Evolutionary conservation across 1,284 basidiomycete species (phyloP).

Genomic region (Anthracocystis panici-leucophaei): DNA sequence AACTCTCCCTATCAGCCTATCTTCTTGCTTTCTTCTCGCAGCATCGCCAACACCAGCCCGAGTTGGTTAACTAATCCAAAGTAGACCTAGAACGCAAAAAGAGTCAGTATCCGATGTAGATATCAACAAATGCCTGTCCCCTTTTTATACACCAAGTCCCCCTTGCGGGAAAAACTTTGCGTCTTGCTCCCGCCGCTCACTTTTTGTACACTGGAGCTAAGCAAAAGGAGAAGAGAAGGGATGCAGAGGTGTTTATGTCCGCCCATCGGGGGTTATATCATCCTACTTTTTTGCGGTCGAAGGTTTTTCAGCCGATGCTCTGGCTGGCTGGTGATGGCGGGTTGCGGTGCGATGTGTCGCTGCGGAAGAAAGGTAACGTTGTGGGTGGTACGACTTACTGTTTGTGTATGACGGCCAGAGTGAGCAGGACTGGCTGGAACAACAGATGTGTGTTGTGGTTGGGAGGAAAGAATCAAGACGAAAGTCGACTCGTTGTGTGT

Average conservation of each 20-base stretch:
- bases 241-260: conserved; percentile 53
- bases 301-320: neutral
- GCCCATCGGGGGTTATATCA: conserved; percentile 57
- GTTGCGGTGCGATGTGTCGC: neutral
- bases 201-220: conserved; percentile 54
- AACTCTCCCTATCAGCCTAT: neutral
- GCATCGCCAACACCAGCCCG: neutral
- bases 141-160: conserved; percentile 35
- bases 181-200: conserved; percentile 48
- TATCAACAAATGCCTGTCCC: conserved; percentile 56
- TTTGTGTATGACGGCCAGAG: neutral
- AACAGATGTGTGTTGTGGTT: conserved; percentile 4
- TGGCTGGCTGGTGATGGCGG: neutral
- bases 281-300: conserved; percentile 15
- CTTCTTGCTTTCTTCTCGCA: neutral
- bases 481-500: neutral
- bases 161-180: conserved; percentile 10
- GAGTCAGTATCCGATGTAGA: conserved; percentile 58
- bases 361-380: neutral
- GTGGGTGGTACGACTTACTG: conserved; percentile 21
- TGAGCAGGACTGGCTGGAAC: conserved; percentile 1
- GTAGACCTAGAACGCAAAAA: neutral
- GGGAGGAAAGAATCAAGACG: conserved; percentile 3
- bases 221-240: conserved; percentile 28
- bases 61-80: neutral